Evolutionary conservation across 306 rosid species (phyloP), one percentile per base, ranked within the genome.

Genomic region (Castanea mollissima): DNA sequence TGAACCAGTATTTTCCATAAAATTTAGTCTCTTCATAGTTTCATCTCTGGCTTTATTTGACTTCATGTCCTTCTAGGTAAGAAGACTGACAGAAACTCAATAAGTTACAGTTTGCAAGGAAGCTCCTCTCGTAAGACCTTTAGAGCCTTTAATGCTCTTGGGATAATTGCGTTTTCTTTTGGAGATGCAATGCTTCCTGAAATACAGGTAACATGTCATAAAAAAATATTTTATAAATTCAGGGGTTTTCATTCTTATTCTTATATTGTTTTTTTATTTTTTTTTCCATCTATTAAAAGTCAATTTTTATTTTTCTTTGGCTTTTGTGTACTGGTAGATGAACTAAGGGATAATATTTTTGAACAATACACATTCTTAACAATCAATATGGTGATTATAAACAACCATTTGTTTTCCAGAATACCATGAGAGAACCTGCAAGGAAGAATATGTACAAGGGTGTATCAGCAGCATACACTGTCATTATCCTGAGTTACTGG

Each of bases 151-250:
- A 90, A 87, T 82, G 93, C 97, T 59, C 93, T 90, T 4, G 94
- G 94, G 16, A 69, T 81, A 75, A 89, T 90, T 49, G 92, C 93
- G 74, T 90, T 92, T 83, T 92, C 94, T 69, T 92, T 92, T 75
- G 97, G 93, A 70, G 93, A 90, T 89, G 95, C 92, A 69, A 90
- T 90, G 90, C 97, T 92, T 84, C 93, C 93, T 71, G 94, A 92
- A 81, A 89, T 92, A 86, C 94, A 90, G 86, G 93, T 92, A 51
- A 34, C 19, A 68, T 68, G 11, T 10, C 9, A 60, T 20, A n/a
- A 51, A 31, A 60, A 60, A 34, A 14, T 32, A 25, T 21, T 21
- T 16, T 5, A 64, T 0, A 29, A 64, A 32, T 32, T 62, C 23
- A 19, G 31, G 5, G 54, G 1, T 49, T 38, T 59, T 73, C 6